phyloP scores from a whole-genome alignment of 2,329 filamentous ascomycete genomes.

The Trichoderma breve region DNA sequence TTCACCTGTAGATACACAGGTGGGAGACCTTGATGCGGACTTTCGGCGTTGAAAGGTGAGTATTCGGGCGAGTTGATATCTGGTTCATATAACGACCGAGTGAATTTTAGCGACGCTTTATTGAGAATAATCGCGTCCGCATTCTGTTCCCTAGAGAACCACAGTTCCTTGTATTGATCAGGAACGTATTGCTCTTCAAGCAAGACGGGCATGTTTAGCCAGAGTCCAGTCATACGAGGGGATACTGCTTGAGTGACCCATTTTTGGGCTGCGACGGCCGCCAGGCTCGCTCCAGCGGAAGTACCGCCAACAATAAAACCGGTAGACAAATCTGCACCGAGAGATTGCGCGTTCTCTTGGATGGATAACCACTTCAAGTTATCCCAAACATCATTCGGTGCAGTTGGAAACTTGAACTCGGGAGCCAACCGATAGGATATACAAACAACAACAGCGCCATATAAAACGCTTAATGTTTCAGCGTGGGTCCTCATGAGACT shows the following conservation, averaged over 20 bases:
- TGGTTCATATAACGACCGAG: not conserved
- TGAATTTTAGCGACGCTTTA: not conserved
- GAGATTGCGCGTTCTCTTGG: not conserved
- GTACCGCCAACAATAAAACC: not conserved
- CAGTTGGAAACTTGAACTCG: not conserved
- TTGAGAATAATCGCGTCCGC: not conserved
- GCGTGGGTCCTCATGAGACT: not conserved
- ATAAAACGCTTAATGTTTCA: not conserved
- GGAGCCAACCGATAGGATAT: not conserved
- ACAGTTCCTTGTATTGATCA: not conserved
- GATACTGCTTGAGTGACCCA: not conserved
- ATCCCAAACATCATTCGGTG: not conserved
- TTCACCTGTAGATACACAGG: not conserved
- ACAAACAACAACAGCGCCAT: not conserved
- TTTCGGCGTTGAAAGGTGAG: not conserved
- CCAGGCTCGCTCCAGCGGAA: not conserved
- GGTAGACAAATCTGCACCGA: not conserved
- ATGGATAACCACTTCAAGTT: not conserved
- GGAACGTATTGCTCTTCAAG: not conserved
- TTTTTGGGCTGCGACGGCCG: not conserved
- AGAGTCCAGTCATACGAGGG: not conserved
- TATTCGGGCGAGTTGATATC: not conserved
- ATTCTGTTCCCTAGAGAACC: not conserved
- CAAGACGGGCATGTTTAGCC: not conserved
- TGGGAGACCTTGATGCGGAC: not conserved